phyloP scores from a whole-genome alignment of 2,329 filamentous ascomycete species.

The Lithohypha guttulata region DNA sequence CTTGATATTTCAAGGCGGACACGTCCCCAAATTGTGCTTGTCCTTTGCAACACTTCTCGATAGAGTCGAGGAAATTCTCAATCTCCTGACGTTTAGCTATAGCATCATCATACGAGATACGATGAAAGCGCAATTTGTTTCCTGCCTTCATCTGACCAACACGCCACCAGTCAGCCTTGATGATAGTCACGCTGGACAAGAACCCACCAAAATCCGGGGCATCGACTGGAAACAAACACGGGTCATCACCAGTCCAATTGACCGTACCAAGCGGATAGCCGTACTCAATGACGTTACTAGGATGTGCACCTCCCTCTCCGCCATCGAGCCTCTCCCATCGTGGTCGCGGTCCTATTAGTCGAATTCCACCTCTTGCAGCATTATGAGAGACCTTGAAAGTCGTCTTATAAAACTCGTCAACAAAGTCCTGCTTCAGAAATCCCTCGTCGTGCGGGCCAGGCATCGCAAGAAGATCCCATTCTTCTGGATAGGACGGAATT shows the following conservation, averaged over 20 bases:
- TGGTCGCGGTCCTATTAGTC: constrained; percentile 48
- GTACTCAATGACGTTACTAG: constrained; percentile 49
- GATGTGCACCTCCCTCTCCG: constrained; percentile 54
- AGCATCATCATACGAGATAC: constrained; percentile 43
- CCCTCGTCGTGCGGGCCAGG: constrained; percentile 47
- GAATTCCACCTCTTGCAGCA: constrained; percentile 48
- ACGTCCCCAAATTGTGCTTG: constrained; percentile 26
- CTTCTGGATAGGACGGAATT: constrained; percentile 38
- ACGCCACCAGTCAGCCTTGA: constrained; percentile 51
- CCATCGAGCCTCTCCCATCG: constrained; percentile 50
- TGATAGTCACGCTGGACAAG: constrained; percentile 44
- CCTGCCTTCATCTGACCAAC: constrained; percentile 52
- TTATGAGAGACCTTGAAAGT: constrained; percentile 54
- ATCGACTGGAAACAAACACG: constrained; percentile 50
- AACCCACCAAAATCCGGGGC: constrained; percentile 53
- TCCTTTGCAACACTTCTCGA: constrained; percentile 33
- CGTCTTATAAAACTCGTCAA: constrained; percentile 47
- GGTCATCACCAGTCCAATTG: constrained; percentile 52
- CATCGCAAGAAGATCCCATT: constrained; percentile 46
- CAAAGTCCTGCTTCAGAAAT: constrained; percentile 41
- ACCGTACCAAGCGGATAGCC: constrained; percentile 49
- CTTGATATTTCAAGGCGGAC: constrained; percentile 24
- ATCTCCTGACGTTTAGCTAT: constrained; percentile 34
- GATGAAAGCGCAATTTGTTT: constrained; percentile 41
- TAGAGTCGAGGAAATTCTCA: constrained; percentile 35